Conservation (phyloP, 306 rosid species). For the Acacia crassicarpa region DNA sequence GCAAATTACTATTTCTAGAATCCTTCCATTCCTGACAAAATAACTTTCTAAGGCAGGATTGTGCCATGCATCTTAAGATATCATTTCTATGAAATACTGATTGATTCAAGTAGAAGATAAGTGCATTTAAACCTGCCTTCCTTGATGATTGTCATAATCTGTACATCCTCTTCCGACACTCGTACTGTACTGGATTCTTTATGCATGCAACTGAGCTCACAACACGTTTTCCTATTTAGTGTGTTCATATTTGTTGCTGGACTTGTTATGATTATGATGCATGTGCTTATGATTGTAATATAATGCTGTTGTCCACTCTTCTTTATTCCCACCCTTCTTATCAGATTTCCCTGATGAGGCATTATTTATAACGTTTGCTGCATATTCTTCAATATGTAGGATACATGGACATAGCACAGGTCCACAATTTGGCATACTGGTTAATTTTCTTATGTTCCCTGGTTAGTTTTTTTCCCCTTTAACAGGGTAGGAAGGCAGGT, state of each 20-base stretch:
- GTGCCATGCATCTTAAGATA: not conserved
- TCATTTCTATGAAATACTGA: not conserved
- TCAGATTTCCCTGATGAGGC: not conserved
- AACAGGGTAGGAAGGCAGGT: slow-evolving; percentile 41
- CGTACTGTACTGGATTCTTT: not conserved
- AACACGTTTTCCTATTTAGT: not conserved
- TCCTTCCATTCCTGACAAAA: not conserved
- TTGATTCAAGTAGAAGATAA: not conserved
- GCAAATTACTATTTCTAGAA: not conserved
- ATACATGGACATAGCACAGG: not conserved
- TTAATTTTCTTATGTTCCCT: not conserved
- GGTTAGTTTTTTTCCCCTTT: not conserved
- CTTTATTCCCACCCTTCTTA: not conserved
- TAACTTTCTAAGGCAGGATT: not conserved
- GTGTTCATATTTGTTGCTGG: not conserved
- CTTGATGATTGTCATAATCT: not conserved
- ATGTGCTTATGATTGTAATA: not conserved
- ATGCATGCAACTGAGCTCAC: not conserved
- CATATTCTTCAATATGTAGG: not conserved
- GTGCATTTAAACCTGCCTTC: not conserved
- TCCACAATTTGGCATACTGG: not conserved
- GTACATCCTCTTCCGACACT: not conserved
- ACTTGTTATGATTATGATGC: not conserved
- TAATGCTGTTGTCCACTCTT: not conserved
- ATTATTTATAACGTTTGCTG: not conserved